Base-by-base conservation (phyloP, 441 rosid genomes). In the Metrosideros polymorpha region DNA sequence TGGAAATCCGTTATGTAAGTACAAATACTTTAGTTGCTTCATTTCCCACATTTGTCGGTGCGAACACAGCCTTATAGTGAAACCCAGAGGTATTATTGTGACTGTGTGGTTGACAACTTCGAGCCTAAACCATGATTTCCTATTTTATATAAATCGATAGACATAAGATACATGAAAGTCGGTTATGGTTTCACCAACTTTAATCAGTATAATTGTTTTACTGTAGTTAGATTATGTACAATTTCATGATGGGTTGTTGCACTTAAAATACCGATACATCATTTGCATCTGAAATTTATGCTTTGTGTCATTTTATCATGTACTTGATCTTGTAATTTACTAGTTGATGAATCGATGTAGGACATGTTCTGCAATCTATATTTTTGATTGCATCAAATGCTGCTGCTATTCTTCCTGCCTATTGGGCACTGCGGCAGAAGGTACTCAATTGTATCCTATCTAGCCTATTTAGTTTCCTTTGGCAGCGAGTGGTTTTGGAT, bases 371-470 rank as follows among this genome's bases (percentile, higher is more conserved):
- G 92, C 99, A 96, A 85, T 96, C 98, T 14, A 79, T 96, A 89
- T 95, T 98, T 83, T 95, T 98, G 83, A 96, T 95, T 27, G 95
- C 93, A 87, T 94, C 99, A 90, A 98, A 96, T 91, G 98, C 91
- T 87, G 99, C 98, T 22, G 98, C 99, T 63, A 89, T 95, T 85
- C 91, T 98, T 87, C 99, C 99, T 79, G 98, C 99, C 77, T 95
- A 91, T 91, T 96, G 95, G 96, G 94, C 98, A 88, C 94, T 98
- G 79, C 92, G 97, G 86, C 93, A 95, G 90, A 95, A 95, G 96
- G 98, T 98, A 92, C 90, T 55, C 49, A 45, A 19, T 82, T 51
- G 27, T 53, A 61, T 84, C 18, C 35, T 84, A 25, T 66, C 83
- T 29, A 43, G 35, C 55, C 56, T 47, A 51, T 56, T 29, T 85